These are phyloP conservation scores for Chiua virens DNA, from an alignment of 768 basidiomycete species.

Conservation along the genomic window DNA sequence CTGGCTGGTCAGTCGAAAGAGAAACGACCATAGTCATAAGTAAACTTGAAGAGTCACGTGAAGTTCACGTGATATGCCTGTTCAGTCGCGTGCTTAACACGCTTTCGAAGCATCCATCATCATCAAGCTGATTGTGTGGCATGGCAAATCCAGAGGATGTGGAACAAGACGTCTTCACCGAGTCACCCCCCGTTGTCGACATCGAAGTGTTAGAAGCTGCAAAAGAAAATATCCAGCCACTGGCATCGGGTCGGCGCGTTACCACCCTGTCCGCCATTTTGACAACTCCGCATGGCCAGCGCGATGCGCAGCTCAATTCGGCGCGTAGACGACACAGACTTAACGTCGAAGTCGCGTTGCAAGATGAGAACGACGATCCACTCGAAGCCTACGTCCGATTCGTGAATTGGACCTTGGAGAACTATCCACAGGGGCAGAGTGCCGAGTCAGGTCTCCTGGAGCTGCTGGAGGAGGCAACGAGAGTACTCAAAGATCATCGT, in stretches of 20 bases:
- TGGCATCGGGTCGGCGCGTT: slow-evolving; percentile 75
- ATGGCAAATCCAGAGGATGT: slow-evolving; percentile 21
- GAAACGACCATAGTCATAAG: too few species aligned
- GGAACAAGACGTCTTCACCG: slow-evolving; percentile 46
- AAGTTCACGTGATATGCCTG: slow-evolving; percentile 17
- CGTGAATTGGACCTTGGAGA: slow-evolving; percentile 90
- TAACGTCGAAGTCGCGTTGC: slow-evolving; percentile 69
- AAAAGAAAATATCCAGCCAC: slow-evolving; percentile 86
- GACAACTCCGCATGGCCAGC: slow-evolving; percentile 73
- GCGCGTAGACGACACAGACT: slow-evolving; percentile 67
- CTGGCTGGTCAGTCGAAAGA: too few species aligned
- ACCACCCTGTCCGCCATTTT: slow-evolving; percentile 74
- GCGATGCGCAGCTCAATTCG: slow-evolving; percentile 66
- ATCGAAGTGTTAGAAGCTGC: slow-evolving; percentile 79
- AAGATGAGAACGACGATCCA: slow-evolving; percentile 76
- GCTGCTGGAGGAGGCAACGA: slow-evolving; percentile 87
- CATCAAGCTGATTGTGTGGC: background rate
- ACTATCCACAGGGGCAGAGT: slow-evolving; percentile 90
- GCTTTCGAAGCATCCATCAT: background rate
- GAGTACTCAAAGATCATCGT: slow-evolving; percentile 75
- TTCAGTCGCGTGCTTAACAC: slow-evolving; percentile 14
- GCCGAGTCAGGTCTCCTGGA: slow-evolving; percentile 90
- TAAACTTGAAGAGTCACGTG: background rate
- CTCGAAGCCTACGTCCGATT: slow-evolving; percentile 85
- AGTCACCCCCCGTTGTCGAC: slow-evolving; percentile 59